Evolutionary conservation across 2,329 filamentous ascomycete genomes (phyloP).

Genomic region (Cercospora sp.): DNA sequence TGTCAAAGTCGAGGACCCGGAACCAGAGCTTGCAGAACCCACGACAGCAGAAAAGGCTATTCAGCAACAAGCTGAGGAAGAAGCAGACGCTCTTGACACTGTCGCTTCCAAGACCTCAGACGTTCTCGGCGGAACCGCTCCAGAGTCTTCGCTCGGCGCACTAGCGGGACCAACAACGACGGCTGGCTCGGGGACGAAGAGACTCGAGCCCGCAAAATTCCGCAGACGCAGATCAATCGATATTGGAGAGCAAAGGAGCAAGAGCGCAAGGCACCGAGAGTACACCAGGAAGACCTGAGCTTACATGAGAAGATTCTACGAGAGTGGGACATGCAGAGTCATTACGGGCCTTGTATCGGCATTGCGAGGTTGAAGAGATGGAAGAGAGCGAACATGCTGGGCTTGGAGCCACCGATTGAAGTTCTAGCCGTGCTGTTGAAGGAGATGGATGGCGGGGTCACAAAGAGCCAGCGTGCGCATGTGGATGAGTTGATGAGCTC

Average conservation of each 20-base stretch:
- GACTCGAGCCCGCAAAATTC: constrained; percentile 63
- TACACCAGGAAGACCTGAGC: constrained; percentile 75
- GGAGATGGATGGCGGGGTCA: constrained; percentile 61
- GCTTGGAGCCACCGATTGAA: constrained; percentile 84
- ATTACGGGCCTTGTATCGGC: constrained; percentile 90
- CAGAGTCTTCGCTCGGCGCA: constrained; percentile 41
- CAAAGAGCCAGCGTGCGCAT: constrained; percentile 65
- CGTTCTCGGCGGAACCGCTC: constrained; percentile 36
- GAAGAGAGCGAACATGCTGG: constrained; percentile 80
- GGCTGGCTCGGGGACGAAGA: constrained; percentile 47
- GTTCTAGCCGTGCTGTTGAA: constrained; percentile 81
- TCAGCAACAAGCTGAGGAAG: constrained; percentile 42
- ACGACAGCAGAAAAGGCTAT: constrained; percentile 45
- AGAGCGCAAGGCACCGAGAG: constrained; percentile 65
- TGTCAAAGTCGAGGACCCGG: constrained; percentile 34
- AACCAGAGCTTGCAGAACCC: constrained; percentile 35
- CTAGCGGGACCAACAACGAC: constrained; percentile 47
- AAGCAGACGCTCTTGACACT: constrained; percentile 33
- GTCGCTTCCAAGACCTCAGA: constrained; percentile 30
- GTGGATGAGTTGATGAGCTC: constrained; percentile 67
- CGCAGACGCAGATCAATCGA: constrained; percentile 66
- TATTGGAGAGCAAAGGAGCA: constrained; percentile 78
- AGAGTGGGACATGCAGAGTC: constrained; percentile 87
- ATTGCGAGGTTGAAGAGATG: constrained; percentile 80
- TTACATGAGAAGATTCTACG: constrained; percentile 82